Base-by-base conservation (phyloP, 140 eudicot species). In the Cichorium intybus region DNA sequence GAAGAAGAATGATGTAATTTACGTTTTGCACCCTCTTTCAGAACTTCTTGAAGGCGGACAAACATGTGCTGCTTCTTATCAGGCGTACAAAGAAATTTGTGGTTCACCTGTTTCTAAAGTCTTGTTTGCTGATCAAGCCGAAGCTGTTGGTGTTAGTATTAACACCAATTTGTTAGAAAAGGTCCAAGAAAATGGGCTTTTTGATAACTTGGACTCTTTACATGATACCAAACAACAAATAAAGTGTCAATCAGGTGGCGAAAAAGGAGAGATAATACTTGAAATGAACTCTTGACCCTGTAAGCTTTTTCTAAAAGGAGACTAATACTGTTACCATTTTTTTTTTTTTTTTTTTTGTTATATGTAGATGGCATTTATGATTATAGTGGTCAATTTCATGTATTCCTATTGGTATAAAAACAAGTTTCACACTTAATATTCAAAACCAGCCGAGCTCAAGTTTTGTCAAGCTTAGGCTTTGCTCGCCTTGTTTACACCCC, bases 11-110 rank as follows among this genome's bases (percentile, higher is more conserved):
- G 82, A 80, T 47, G 80, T 90, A 0, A 65, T 88, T 45, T 84
- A 94, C 2, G 83, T 84, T 55, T 69, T 93, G 77, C 99, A 93
- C 81, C 99, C 90, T 1, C 75, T 88, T 26, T 86, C 97, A 3
- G 82, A 88, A 23, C 68, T 93, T 68, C 47, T 93, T 24, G 94
- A 93, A 70, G 88, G 87, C 0, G 93, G 95, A 12, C 26, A 39
- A 6, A 85, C 91, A 3, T 41, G 70, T 61, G 90, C 85, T 46
- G 87, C 79, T 16, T 59, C 69, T 71, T 93, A 88, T 46, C 90
- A 93, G 70, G 76, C 46, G 7, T 89, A 93, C 50, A 88, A 88
- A 74, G 84, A 81, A 53, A 88, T 86, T 17, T 93, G 99, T 64
- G 57, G 80, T 39, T 93, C 95, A 0, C 81, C 87, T 7, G 21